Conservation (phyloP, 805 yeast species). For the Hermanozyma aechmeae region DNA sequence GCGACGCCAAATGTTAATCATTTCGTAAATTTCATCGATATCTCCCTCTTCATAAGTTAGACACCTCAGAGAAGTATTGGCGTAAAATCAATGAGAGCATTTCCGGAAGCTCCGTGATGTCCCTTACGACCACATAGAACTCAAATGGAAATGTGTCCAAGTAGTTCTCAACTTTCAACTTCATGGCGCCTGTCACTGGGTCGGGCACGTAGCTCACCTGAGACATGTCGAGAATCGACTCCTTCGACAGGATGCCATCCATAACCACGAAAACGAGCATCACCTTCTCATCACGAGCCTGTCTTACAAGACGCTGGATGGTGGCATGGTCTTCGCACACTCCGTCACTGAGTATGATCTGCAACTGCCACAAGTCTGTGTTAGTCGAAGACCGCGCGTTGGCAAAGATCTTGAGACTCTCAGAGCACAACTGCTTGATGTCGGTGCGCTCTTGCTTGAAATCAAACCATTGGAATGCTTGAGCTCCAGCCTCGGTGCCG, state of each 20-base stretch:
- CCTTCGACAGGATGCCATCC: constrained; percentile 78
- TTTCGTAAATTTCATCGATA: too few relatives aligned
- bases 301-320: constrained; percentile 74
- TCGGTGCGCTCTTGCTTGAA: constrained; percentile 87
- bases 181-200: constrained; percentile 52
- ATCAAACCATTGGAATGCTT: constrained; percentile 78
- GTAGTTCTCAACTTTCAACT: constrained; percentile 71
- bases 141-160: constrained; percentile 95
- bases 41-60: too few relatives aligned
- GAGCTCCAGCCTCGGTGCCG: constrained; percentile 73
- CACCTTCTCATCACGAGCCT: constrained; percentile 83
- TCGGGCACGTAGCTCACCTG: constrained; percentile 81
- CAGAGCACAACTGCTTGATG: constrained; percentile 60
- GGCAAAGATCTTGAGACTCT: constrained; percentile 66
- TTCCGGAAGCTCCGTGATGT: constrained; percentile 83
- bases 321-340: constrained; percentile 91
- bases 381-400: constrained; percentile 39
- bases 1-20: too few relatives aligned
- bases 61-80: constrained; percentile 78
- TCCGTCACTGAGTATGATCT: constrained; percentile 92
- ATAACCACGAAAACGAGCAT: constrained; percentile 93
- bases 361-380: constrained; percentile 82
- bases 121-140: constrained; percentile 86
- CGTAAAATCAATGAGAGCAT: constrained; percentile 83
- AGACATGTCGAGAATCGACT: constrained; percentile 88